Conservation (phyloP, 441 rosid species). For the Adansonia grandidieri region DNA sequence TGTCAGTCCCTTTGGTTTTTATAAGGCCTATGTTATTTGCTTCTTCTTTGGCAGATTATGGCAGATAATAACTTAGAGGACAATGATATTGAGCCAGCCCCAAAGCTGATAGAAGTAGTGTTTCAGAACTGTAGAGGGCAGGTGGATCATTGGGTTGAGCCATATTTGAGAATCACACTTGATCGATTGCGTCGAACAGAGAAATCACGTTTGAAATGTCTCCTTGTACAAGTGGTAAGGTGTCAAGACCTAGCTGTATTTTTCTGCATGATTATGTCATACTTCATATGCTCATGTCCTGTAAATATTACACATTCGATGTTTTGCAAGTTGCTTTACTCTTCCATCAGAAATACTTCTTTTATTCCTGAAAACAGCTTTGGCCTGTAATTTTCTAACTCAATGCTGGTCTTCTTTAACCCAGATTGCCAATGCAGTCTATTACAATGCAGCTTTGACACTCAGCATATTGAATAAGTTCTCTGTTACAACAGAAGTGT, state of each 20-base stretch:
- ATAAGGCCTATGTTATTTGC: slow-evolving; percentile 1
- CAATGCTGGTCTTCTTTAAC: neutral
- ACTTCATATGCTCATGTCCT: neutral
- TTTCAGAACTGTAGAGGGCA: slow-evolving; percentile 96
- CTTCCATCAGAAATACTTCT: slow-evolving; percentile 1
- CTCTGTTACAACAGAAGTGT: slow-evolving; percentile 72
- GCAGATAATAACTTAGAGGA: slow-evolving; percentile 89
- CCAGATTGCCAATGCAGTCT: slow-evolving; percentile 94
- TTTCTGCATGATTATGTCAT: slow-evolving; percentile 13
- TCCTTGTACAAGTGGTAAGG: slow-evolving; percentile 94
- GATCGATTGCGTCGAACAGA: slow-evolving; percentile 78
- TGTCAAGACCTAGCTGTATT: slow-evolving; percentile 2
- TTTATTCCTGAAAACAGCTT: neutral
- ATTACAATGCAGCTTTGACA: slow-evolving; percentile 78
- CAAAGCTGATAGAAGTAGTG: slow-evolving; percentile 88
- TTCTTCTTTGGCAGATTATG: slow-evolving; percentile 60
- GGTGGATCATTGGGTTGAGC: slow-evolving; percentile 96
- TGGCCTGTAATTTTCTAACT: slow-evolving; percentile 11
- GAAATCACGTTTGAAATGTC: slow-evolving; percentile 85
- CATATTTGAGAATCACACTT: slow-evolving; percentile 80
- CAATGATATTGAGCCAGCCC: slow-evolving; percentile 90
- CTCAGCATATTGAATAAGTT: slow-evolving; percentile 76
- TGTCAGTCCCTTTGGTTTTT: slow-evolving; percentile 14
- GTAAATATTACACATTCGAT: neutral
- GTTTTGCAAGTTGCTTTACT: slow-evolving; percentile 11